Percentiles rank a stretch among this genome's conserved stretches.
Conservation (phyloP, 2,329 filamentous ascomycete species). For the Diaporthe capsici region DNA sequence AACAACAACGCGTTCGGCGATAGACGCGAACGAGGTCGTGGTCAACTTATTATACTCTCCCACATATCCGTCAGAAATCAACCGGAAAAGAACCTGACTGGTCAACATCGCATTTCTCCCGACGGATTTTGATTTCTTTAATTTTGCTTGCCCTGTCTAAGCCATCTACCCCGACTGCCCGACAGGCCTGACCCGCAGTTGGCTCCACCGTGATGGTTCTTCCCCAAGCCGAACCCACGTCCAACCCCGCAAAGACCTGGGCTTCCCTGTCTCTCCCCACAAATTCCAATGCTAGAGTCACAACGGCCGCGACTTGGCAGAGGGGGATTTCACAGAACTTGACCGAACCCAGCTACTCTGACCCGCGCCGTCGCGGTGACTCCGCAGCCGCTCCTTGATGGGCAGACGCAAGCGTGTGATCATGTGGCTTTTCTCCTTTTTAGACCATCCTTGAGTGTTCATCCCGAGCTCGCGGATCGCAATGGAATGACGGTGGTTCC, state of each 20-base stretch:
- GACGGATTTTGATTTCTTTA: conserved; percentile 21
- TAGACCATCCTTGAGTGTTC: neutral
- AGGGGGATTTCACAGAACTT: neutral
- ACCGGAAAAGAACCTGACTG: conserved; percentile 12
- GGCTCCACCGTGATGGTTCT: conserved; percentile 2
- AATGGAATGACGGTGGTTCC: neutral
- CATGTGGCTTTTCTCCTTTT: neutral
- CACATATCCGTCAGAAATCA: neutral
- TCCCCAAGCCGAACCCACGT: neutral
- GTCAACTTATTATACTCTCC: conserved; percentile 5
- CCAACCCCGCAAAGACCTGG: conserved; percentile 23
- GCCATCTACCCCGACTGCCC: conserved; percentile 12
- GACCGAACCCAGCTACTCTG: conserved; percentile 13
- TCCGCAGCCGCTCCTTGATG: neutral
- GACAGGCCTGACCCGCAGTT: conserved; percentile 11
- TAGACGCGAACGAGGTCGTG: no score
- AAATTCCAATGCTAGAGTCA: conserved; percentile 4
- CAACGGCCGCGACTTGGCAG: conserved; percentile 24
- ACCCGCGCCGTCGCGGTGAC: conserved; percentile 8
- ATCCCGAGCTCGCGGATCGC: neutral
- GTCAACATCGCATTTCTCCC: neutral
- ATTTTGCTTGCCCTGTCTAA: conserved; percentile 11
- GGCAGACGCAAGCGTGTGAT: neutral
- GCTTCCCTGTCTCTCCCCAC: conserved; percentile 11
- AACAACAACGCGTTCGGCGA: neutral